These are phyloP conservation scores for Naganishia friedmannii DNA, from an alignment of 768 basidiomycete species.

Conservation along the genomic window DNA sequence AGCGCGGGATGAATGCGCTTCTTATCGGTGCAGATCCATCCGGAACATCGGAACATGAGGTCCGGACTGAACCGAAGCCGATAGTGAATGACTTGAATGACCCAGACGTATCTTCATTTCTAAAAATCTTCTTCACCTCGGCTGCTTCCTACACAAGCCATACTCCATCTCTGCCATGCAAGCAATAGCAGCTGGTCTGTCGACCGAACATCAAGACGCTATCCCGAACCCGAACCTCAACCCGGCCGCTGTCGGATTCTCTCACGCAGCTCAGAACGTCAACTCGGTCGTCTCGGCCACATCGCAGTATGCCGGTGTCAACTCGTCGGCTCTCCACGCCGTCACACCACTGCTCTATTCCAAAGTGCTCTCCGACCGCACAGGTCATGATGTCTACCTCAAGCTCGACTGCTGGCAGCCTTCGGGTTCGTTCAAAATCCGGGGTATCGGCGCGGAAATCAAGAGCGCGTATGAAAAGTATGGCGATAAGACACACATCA, in stretches of 20 bases:
- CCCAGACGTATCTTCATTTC: too few relatives aligned
- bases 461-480: slow-evolving; percentile 9
- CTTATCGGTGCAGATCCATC: neutral
- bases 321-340: slow-evolving; percentile 3
- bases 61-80: neutral
- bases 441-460: slow-evolving; percentile 34
- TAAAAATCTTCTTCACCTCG: neutral
- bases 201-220: neutral
- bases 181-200: slow-evolving; percentile 12
- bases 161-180: neutral
- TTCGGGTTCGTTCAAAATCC: slow-evolving; percentile 45
- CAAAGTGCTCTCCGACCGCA: slow-evolving; percentile 12
- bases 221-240: slow-evolving; percentile 23
- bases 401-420: slow-evolving; percentile 47
- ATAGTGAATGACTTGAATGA: neutral
- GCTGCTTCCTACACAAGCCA: neutral
- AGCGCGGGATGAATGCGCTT: slow-evolving; percentile 1
- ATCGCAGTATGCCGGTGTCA: neutral
- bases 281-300: slow-evolving; percentile 6
- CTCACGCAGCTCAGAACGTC: neutral
- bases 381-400: slow-evolving; percentile 34
- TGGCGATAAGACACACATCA: slow-evolving; percentile 33
- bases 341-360: slow-evolving; percentile 24
- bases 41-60: neutral
- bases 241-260: neutral